Evolutionary conservation across 176 grass and related monocot genomes (phyloP).

Genomic region (Zea mays): DNA sequence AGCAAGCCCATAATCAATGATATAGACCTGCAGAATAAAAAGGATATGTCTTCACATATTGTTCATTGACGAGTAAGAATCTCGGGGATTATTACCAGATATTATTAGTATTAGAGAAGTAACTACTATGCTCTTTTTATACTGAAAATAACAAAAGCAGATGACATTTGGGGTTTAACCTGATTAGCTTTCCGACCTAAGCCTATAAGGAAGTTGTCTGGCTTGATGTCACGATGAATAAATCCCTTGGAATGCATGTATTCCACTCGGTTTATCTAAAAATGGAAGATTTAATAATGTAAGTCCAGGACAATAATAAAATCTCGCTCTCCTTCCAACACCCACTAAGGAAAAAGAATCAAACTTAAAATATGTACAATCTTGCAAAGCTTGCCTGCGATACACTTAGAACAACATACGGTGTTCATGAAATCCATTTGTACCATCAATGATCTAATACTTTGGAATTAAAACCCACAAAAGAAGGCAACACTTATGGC

Average conservation of each 20-base stretch:
- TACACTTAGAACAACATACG: neutral
- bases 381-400: neutral
- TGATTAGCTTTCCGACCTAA: constrained; percentile 89
- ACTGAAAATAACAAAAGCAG: constrained; percentile 3
- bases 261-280: constrained; percentile 83
- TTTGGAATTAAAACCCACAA: neutral
- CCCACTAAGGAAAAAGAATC: neutral
- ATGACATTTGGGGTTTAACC: constrained; percentile 41
- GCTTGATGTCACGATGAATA: constrained; percentile 94
- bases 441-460: neutral
- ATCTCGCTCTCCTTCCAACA: neutral
- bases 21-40: constrained; percentile 67
- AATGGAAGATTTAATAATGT: neutral
- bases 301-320: neutral
- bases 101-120: neutral
- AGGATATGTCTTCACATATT: neutral
- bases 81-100: neutral
- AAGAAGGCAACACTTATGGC: neutral
- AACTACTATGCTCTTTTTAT: neutral
- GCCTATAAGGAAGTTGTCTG: constrained; percentile 89
- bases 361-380: constrained; percentile 9
- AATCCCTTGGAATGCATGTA: constrained; percentile 96
- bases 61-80: neutral
- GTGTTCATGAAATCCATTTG: neutral
- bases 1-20: constrained; percentile 94